Evolutionary conservation across 306 rosid genomes (phyloP), one percentile per base, ranked within the genome.

Genomic region (Vigna nakashimae): DNA sequence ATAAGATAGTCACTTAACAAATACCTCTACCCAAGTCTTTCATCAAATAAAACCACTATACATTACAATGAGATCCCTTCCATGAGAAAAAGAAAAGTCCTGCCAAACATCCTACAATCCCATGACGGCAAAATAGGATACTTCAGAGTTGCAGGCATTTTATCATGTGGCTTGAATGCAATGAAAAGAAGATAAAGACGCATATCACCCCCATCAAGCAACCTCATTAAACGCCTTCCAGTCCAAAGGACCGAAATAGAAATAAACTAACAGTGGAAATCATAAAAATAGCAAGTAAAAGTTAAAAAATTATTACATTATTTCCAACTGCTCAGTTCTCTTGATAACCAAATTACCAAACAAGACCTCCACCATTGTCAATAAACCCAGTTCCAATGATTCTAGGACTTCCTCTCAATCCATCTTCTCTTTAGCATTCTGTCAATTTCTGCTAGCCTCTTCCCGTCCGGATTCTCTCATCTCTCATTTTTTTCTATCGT

Each of bases 1-100:
- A 40, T 38, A 62, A 32, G 16, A 30, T 6, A 36, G 4, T 15
- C 14, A 1, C 46, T 45, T 9, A 32, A 22, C 14, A 36, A 34
- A 34, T 63, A 36, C 22, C 9, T 17, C 51, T 48, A 36, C 17
- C 30, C 28, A 12, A 65, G 50, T 12, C 50, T 65, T 17, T 65
- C 32, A 65, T 65, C 70, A 65, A 34, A 38, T 18, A 10, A 65
- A 65, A 40, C 34, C 71, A 18, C 52, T 18, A 42, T 32, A 60
- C 45, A 59, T 32, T 11, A 18, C n/a, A 65, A 18, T 65, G 51
- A 65, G 34, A 65, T 0, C 32, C 34, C 34, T 65, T 42, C 51
- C 71, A 40, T 20, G 30, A 63, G 24, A 62, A 32, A 0, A 56
- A 40, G 50, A 17, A 5, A 65, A 40, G 17, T 12, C 34, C 11